These are phyloP conservation scores for Xanthoconium stramineum DNA, from an alignment of 768 basidiomycete genomes.

Conservation along the genomic window DNA sequence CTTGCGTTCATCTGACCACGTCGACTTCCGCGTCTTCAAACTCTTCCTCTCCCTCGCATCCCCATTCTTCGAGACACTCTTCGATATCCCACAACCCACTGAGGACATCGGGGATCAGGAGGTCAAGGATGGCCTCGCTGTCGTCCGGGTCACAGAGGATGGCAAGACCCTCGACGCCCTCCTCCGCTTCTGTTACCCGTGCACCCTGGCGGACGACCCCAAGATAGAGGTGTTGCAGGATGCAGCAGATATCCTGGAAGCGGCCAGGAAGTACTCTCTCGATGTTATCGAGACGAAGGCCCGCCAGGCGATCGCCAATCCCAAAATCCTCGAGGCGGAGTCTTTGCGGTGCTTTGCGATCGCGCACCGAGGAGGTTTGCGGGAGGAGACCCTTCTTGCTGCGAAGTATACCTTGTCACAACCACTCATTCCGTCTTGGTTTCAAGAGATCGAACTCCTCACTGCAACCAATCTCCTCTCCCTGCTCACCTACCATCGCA, in stretches of 20 bases:
- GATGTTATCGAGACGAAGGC: neutral
- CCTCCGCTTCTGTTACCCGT: neutral
- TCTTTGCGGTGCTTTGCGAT: neutral
- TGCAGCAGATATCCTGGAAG: neutral
- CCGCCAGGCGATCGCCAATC: neutral
- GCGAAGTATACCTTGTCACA: neutral
- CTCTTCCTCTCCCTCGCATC: neutral
- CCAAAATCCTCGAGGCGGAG: neutral
- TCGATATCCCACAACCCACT: constrained; percentile 27
- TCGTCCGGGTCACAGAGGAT: neutral
- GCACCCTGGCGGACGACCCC: too few species aligned
- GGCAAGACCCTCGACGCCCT: neutral
- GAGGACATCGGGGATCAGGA: neutral
- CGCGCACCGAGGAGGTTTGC: neutral
- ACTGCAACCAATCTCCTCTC: neutral
- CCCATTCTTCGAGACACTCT: constrained; percentile 2
- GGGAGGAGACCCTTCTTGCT: neutral
- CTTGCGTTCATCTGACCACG: neutral
- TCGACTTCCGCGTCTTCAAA: neutral
- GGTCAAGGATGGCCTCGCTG: neutral
- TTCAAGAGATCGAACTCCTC: neutral
- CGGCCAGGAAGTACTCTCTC: neutral
- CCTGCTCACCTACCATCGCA: neutral
- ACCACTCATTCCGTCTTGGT: neutral
- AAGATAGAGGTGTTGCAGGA: too few species aligned